phyloP scores from a whole-genome alignment of 2,329 filamentous ascomycete species.

The Zymoseptoria ardabiliae region DNA sequence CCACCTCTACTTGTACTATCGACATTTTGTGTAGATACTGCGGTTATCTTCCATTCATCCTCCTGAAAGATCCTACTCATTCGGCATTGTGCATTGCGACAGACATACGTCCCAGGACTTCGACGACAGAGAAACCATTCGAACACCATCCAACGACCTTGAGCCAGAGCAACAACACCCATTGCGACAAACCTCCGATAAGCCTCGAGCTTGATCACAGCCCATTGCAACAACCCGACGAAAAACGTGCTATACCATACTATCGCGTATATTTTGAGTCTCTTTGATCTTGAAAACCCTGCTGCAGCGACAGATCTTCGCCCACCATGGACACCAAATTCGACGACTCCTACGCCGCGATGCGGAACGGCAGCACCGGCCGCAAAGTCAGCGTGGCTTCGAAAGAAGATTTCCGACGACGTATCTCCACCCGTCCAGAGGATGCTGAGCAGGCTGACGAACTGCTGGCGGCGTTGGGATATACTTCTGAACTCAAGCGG shows the following conservation, averaged over 20 bases:
- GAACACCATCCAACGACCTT: background rate
- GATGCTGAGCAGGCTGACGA: conserved; percentile 47
- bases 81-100: background rate
- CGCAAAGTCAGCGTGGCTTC: background rate
- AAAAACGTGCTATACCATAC: background rate
- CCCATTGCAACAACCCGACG: background rate
- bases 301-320: background rate
- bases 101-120: background rate
- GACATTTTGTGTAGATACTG: background rate
- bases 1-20: background rate
- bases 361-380: background rate
- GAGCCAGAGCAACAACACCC: background rate
- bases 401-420: background rate
- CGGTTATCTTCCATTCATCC: background rate
- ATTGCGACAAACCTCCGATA: background rate
- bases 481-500: conserved; percentile 57
- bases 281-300: background rate
- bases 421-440: background rate
- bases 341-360: background rate
- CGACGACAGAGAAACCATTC: background rate
- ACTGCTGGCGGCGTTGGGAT: conserved; percentile 57
- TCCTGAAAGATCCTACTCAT: background rate
- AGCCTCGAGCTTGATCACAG: background rate
- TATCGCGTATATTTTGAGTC: background rate
- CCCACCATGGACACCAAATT: background rate